Conservation (phyloP, 768 basidiomycete genomes). For the Tulasnella sp. region DNA sequence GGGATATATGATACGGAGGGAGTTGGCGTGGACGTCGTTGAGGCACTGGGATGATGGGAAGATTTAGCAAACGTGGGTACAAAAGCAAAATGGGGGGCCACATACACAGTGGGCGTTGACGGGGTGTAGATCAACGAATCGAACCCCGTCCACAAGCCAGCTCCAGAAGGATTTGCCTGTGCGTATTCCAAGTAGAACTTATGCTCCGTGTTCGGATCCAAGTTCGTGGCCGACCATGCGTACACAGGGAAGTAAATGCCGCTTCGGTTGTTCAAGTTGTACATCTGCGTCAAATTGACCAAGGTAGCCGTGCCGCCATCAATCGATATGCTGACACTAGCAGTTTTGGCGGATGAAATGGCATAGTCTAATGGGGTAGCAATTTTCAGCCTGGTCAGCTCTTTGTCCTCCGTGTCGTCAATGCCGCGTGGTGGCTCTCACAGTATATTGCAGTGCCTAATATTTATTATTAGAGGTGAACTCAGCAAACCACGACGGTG, state of each 20-base stretch:
- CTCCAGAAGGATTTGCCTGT: not conserved
- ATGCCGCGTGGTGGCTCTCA: slow-evolving; percentile 19
- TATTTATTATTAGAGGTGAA: not conserved
- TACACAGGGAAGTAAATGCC: slow-evolving; percentile 25
- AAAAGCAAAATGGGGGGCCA: not conserved
- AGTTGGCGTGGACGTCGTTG: not conserved
- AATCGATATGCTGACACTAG: slow-evolving; percentile 18
- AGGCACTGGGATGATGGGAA: not conserved
- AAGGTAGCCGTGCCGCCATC: slow-evolving; percentile 18
- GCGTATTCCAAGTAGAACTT: slow-evolving; percentile 23
- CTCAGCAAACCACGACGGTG: not conserved
- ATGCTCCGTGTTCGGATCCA: slow-evolving; percentile 29
- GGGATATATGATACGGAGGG: not conserved
- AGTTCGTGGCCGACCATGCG: slow-evolving; percentile 28
- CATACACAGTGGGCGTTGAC: not conserved
- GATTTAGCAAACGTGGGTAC: not conserved
- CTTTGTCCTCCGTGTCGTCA: not conserved
- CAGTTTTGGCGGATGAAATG: slow-evolving; percentile 17
- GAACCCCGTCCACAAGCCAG: slow-evolving; percentile 26
- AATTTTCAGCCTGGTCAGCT: not conserved
- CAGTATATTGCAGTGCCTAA: slow-evolving; percentile 31
- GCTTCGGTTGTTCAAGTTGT: slow-evolving; percentile 20
- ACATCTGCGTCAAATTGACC: slow-evolving; percentile 26
- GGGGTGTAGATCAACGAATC: slow-evolving; percentile 26
- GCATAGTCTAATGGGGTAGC: slow-evolving; percentile 10